Evolutionary conservation across 306 rosid genomes (phyloP), one percentile per base, ranked within the genome.

Genomic region (Pachyrhizus erosus): DNA sequence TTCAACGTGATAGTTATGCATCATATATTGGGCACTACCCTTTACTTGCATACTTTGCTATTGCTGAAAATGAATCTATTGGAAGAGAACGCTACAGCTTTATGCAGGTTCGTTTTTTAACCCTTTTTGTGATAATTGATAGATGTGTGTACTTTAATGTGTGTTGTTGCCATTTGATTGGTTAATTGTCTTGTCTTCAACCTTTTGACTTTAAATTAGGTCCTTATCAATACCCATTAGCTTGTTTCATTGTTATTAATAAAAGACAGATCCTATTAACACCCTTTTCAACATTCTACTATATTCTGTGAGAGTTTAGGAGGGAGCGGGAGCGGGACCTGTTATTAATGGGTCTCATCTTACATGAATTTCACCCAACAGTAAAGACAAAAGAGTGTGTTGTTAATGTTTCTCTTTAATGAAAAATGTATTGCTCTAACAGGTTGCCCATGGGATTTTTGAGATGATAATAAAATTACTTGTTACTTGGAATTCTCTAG

Each of bases 1-100:
- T 93, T 87, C 99, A 96, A 65, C 96, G 99, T 26, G 99, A 96
- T 88, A 92, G 98, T 92, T 96, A 92, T 87, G 98, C 98, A 14
- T 93, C 98, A 17, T 96, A 93, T 71, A 86, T 93, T 61, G 99
- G 98, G 1, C 99, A 93, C 77, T 93, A 96, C 73, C 97, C 98
- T 18, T 60, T 93, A 62, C 84, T 93, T 15, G 75, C 93, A 2
- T 93, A 91, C 87, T 89, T 93, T 72, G 90, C 96, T 21, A 78
- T 96, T 73, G 99, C 99, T 48, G 98, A 93, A 85, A 96, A 96
- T 84, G 99, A 96, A 84, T 92, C 99, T 0, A 91, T 96, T 86
- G 97, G 98, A 42, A 93, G 98, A 75, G 96, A 96, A 43, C 97
- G 93, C 78, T 93, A 93, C 85, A 93, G 68, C 85, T 96, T 92